Conservation (phyloP, 164 flowering plant genomes). For the Nymphaea thermarum region DNA sequence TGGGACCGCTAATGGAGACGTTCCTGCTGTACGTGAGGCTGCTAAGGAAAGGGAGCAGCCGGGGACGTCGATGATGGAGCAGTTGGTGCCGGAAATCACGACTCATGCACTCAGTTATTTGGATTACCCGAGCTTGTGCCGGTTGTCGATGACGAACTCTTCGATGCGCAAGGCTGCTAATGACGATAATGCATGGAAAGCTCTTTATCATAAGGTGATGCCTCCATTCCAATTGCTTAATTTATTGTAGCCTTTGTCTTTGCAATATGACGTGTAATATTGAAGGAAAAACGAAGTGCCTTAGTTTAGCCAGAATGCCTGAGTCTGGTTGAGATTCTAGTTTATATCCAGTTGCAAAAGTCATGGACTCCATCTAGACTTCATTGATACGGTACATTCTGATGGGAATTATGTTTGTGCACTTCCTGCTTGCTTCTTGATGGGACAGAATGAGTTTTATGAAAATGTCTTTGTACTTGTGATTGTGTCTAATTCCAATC, state of each 20-base stretch:
- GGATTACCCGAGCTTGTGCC: constrained; percentile 91
- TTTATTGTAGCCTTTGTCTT: not conserved
- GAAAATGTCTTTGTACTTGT: too few species aligned
- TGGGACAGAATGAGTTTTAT: too few species aligned
- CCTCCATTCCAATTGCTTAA: not conserved
- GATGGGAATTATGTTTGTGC: too few species aligned
- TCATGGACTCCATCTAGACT: too few species aligned
- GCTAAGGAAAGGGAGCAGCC: constrained; percentile 20
- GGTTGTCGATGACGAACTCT: constrained; percentile 96
- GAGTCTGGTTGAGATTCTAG: too few species aligned
- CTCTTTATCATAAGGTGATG: constrained; percentile 82
- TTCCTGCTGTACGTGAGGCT: constrained; percentile 11
- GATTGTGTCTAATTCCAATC: too few species aligned
- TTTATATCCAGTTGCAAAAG: not conserved
- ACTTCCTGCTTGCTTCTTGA: too few species aligned
- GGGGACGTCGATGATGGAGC: constrained; percentile 98
- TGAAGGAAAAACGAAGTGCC: not conserved
- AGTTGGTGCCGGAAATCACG: constrained; percentile 92
- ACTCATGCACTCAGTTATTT: constrained; percentile 87
- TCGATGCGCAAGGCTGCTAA: constrained; percentile 92
- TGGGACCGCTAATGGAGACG: constrained; percentile 9
- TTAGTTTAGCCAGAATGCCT: not conserved
- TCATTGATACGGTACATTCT: too few species aligned
- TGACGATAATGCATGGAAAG: constrained; percentile 97
- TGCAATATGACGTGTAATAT: not conserved